Evolutionary conservation across 371 early-diverging fungal genomes (phyloP).

Genomic region (Saksenaea vasiformis): DNA sequence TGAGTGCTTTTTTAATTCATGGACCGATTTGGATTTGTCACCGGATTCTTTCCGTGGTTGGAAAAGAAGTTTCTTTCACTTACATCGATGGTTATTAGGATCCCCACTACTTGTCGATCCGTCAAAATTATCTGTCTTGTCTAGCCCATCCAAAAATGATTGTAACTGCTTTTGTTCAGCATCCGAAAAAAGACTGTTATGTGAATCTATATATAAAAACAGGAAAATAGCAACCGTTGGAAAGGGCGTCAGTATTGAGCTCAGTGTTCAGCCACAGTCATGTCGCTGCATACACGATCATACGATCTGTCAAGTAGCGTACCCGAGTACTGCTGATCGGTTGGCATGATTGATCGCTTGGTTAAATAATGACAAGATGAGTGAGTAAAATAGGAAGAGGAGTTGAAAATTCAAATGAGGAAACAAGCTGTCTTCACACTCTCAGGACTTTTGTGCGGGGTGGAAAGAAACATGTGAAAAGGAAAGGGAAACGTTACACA

Average conservation of each 20-base stretch:
- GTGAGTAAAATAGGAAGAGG: not conserved
- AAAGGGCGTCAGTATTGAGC: not conserved
- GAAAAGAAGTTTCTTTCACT: constrained; percentile 11
- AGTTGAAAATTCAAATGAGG: not conserved
- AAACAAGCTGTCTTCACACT: constrained; percentile 3
- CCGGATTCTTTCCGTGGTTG: constrained; percentile 7
- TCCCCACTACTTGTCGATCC: not conserved
- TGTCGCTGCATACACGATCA: constrained; percentile 1
- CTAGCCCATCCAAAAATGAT: constrained; percentile 17
- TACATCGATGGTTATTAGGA: constrained; percentile 3
- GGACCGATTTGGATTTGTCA: constrained; percentile 10
- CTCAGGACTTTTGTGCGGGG: not conserved
- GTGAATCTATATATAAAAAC: constrained; percentile 5
- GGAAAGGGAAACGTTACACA: not conserved
- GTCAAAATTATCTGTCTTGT: not conserved
- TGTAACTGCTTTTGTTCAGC: constrained; percentile 18
- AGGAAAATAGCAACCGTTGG: not conserved
- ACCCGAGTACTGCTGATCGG: constrained; percentile 3
- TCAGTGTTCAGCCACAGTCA: not conserved
- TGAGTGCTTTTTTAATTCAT: constrained; percentile 1
- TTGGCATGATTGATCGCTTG: not conserved
- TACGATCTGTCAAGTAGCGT: not conserved
- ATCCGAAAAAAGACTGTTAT: constrained; percentile 10
- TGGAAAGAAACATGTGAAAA: constrained; percentile 1
- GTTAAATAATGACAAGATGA: not conserved